phyloP scores from a whole-genome alignment of 495 filamentous ascomycete species.

The Chlorociboria aeruginascens region DNA sequence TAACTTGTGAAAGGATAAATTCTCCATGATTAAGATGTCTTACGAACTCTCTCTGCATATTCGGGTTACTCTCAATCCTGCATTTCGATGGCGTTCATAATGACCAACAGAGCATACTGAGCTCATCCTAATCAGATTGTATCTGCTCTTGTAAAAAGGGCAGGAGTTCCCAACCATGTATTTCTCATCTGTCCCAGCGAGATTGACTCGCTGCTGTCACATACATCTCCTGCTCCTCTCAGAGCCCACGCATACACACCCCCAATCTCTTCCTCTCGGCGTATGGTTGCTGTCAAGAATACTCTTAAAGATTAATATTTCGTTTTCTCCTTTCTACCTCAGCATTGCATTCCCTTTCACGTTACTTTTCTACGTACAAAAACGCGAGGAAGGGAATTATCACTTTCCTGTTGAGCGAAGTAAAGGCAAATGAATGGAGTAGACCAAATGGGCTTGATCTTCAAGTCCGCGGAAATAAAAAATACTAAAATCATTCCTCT shows the following conservation, averaged over 20 bases:
- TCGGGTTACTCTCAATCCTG: background rate
- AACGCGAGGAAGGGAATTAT: slow-evolving; percentile 14
- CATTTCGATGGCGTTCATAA: slow-evolving; percentile 8
- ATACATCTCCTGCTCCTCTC: slow-evolving; percentile 9
- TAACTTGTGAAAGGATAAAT: slow-evolving; percentile 15
- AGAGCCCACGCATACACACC: background rate
- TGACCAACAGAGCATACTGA: slow-evolving; percentile 4
- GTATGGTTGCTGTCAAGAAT: slow-evolving; percentile 12
- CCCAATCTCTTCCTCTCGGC: slow-evolving; percentile 7
- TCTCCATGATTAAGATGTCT: slow-evolving; percentile 1
- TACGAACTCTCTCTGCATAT: too few species aligned
- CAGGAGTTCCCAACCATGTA: slow-evolving; percentile 8
- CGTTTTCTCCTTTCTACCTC: slow-evolving; percentile 11
- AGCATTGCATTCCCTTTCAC: slow-evolving; percentile 18
- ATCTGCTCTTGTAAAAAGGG: background rate
- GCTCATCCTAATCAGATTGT: slow-evolving; percentile 10
- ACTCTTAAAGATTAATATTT: slow-evolving; percentile 20
- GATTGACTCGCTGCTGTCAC: slow-evolving; percentile 19
- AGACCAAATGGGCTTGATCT: slow-evolving; percentile 16
- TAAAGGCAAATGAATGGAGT: slow-evolving; percentile 19
- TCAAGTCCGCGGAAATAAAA: slow-evolving; percentile 7
- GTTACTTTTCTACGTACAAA: slow-evolving; percentile 10
- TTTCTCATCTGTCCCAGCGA: slow-evolving; percentile 16
- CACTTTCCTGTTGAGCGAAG: slow-evolving; percentile 17
- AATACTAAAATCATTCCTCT: background rate